phyloP scores from a whole-genome alignment of 768 basidiomycete genomes.

The Austroboletus festivus region DNA sequence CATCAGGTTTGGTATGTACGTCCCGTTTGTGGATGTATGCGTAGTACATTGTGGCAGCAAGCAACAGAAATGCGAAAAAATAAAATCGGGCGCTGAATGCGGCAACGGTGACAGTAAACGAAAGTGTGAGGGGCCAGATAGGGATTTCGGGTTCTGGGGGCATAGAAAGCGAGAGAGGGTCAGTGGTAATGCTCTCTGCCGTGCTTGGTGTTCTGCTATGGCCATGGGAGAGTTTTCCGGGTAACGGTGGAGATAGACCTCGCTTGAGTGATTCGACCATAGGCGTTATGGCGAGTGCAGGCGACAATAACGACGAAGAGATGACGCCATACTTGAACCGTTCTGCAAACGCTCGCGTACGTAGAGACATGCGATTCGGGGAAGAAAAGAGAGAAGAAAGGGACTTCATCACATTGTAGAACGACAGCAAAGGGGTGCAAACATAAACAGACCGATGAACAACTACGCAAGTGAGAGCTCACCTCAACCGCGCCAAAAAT shows the following conservation, averaged over 20 bases:
- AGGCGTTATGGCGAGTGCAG: constrained; percentile 46
- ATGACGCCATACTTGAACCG: constrained; percentile 84
- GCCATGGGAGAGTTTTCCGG: constrained; percentile 40
- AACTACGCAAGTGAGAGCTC: constrained; percentile 20
- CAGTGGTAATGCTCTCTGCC: constrained; percentile 25
- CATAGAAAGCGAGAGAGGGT: constrained; percentile 25
- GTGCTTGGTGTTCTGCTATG: constrained; percentile 45
- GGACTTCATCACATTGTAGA: constrained; percentile 29
- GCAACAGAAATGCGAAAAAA: constrained; percentile 36
- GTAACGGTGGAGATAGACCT: constrained; percentile 38
- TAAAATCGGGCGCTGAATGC: constrained; percentile 45
- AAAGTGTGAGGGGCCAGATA: constrained; percentile 39
- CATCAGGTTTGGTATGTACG: constrained; percentile 39
- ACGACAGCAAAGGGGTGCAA: constrained; percentile 5
- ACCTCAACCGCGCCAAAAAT: constrained; percentile 35
- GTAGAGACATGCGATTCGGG: constrained; percentile 33
- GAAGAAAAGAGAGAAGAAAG: constrained; percentile 35
- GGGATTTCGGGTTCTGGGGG: constrained; percentile 34
- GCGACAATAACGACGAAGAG: constrained; percentile 71
- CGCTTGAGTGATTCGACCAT: constrained; percentile 30
- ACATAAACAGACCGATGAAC: constrained; percentile 11
- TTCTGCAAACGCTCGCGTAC: constrained; percentile 59
- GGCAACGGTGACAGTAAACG: constrained; percentile 37
- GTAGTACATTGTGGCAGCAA: constrained; percentile 39
- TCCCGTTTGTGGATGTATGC: constrained; percentile 36